Evolutionary conservation across 2,329 filamentous ascomycete species (phyloP).

Genomic region (Fusarium nelsonii): DNA sequence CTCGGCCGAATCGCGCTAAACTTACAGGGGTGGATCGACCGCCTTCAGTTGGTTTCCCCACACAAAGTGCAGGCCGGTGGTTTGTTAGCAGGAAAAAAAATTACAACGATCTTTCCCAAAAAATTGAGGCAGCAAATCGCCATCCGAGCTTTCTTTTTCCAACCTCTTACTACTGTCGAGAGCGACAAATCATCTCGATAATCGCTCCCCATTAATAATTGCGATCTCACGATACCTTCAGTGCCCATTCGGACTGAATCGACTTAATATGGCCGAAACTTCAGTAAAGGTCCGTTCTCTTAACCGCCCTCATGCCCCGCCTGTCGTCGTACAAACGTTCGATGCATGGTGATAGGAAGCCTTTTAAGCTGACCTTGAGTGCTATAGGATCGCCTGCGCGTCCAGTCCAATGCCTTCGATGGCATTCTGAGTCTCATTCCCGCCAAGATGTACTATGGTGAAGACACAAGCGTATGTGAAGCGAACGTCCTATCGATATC

Average conservation of each 20-base stretch:
- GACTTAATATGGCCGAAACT: conserved; percentile 57
- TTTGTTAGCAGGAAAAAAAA: conserved; percentile 40
- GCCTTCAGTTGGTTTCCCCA: conserved; percentile 34
- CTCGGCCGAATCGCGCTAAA: conserved; percentile 14
- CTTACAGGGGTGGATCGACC: conserved; percentile 34
- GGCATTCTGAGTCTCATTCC: conserved; percentile 89
- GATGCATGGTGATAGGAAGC: conserved; percentile 27
- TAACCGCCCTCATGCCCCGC: conserved; percentile 47
- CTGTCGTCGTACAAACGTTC: conserved; percentile 26
- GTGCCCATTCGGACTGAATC: not conserved
- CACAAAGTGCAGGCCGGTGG: conserved; percentile 17
- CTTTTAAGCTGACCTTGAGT: conserved; percentile 39
- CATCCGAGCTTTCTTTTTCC: conserved; percentile 40
- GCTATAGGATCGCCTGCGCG: conserved; percentile 67
- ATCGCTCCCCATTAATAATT: not conserved
- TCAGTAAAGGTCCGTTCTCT: conserved; percentile 61
- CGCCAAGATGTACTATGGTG: conserved; percentile 89
- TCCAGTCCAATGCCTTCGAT: conserved; percentile 81
- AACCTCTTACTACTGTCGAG: conserved; percentile 33
- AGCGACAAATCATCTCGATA: conserved; percentile 12
- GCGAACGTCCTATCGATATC: conserved; percentile 5
- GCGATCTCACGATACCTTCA: not conserved
- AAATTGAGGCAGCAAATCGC: conserved; percentile 41
- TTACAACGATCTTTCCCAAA: conserved; percentile 33
- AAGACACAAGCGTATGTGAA: conserved; percentile 81